These are phyloP conservation scores for Zygotorulaspora mrakii DNA, from an alignment of 1,139 yeast species.

Conservation along the genomic window DNA sequence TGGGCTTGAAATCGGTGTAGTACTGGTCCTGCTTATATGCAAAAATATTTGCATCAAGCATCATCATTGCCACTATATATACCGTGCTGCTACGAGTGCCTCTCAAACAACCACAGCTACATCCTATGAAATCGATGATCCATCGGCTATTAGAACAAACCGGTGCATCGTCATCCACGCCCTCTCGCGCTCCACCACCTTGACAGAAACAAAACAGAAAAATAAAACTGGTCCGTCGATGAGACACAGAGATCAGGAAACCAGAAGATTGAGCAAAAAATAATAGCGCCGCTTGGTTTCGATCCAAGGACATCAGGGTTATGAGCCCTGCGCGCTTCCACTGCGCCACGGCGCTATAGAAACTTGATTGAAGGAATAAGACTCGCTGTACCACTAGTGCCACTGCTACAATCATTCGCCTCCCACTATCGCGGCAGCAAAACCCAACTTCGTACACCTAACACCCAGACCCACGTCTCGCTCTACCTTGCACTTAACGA, in stretches of 20 bases:
- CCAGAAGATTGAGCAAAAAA: conserved; percentile 15
- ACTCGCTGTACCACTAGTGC: too few species aligned
- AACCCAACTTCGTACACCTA: too few species aligned
- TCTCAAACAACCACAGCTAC: too few species aligned
- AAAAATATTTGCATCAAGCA: not conserved
- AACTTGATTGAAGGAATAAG: conserved; percentile 4
- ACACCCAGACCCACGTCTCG: too few species aligned
- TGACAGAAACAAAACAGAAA: too few species aligned
- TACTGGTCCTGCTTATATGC: not conserved
- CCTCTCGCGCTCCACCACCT: too few species aligned
- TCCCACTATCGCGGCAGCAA: too few species aligned
- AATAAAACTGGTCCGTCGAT: too few species aligned
- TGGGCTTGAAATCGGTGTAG: conserved; percentile 9
- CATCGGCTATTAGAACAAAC: not conserved
- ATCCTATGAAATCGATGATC: too few species aligned
- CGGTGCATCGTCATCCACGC: not conserved
- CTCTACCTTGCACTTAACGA: too few species aligned
- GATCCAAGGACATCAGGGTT: conserved; percentile 99
- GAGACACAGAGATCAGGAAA: not conserved
- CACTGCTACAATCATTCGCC: too few species aligned
- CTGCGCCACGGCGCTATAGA: conserved; percentile 87
- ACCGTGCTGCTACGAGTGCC: too few species aligned
- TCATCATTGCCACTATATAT: not conserved
- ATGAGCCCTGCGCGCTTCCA: conserved; percentile 99
- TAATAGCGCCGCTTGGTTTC: conserved; percentile 96